These are phyloP conservation scores for Ehretia macrophylla DNA, from an alignment of 257 asterid genomes.

Conservation along the genomic window DNA sequence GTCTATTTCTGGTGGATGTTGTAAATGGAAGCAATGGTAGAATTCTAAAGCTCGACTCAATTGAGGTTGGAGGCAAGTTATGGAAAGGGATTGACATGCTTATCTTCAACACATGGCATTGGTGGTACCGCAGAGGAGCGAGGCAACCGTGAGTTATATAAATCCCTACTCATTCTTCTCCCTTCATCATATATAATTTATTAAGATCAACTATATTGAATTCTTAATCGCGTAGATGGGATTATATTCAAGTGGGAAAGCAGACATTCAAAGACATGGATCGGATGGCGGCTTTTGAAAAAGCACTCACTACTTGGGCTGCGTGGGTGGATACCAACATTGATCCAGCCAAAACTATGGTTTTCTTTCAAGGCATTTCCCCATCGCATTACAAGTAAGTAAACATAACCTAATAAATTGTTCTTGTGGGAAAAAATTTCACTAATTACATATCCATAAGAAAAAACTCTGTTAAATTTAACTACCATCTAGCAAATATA, in stretches of 20 bases:
- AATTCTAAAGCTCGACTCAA: conserved; percentile 21
- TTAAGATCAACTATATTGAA: no score
- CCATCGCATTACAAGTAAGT: conserved; percentile 91
- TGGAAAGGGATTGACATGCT: conserved; percentile 26
- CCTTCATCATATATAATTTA: background rate
- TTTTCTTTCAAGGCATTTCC: conserved; percentile 92
- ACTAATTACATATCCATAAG: background rate
- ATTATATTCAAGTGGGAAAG: conserved; percentile 58
- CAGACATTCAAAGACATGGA: conserved; percentile 70
- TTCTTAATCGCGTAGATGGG: conserved; percentile 35
- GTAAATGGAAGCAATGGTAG: conserved; percentile 23
- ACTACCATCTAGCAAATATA: background rate
- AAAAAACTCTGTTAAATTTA: background rate
- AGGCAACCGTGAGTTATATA: conserved; percentile 20
- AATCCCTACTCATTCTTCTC: background rate
- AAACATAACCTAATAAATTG: no score
- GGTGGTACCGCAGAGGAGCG: conserved; percentile 32
- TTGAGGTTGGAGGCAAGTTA: conserved; percentile 17
- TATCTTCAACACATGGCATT: conserved; percentile 32
- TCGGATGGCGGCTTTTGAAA: conserved; percentile 67
- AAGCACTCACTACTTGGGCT: conserved; percentile 79
- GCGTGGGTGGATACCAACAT: conserved; percentile 71
- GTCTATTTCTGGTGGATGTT: conserved; percentile 25
- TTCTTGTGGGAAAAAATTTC: no score
- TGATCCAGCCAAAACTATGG: conserved; percentile 54